Percentiles rank a stretch among this genome's conserved stretches.
Evolutionary conservation across 202 grass and related monocot genomes (phyloP).

Genomic region (Setaria italica): DNA sequence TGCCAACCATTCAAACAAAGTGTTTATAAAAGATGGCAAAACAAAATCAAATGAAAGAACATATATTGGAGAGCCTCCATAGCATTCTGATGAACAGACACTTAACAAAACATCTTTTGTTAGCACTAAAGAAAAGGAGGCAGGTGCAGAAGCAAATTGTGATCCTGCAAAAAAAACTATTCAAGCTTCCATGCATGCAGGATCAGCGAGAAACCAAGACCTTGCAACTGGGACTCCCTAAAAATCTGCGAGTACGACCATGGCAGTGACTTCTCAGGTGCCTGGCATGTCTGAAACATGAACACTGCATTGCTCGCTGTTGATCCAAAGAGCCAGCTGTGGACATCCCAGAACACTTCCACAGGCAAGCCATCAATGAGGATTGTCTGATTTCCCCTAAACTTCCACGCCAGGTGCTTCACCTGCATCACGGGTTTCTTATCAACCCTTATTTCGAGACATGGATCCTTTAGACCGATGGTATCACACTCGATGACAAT

Average conservation of each 20-base stretch:
- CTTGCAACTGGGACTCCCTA: conserved; percentile 60
- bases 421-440: conserved; percentile 75
- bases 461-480: conserved; percentile 58
- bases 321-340: conserved; percentile 71
- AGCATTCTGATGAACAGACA: conserved; percentile 51
- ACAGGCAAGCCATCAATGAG: conserved; percentile 70
- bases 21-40: conserved; percentile 54
- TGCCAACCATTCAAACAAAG: conserved; percentile 53
- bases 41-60: conserved; percentile 42
- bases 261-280: conserved; percentile 65
- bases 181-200: conserved; percentile 76
- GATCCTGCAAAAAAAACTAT: conserved; percentile 54
- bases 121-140: conserved; percentile 57
- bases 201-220: conserved; percentile 66
- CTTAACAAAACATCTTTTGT: conserved; percentile 55
- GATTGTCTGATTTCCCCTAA: conserved; percentile 76
- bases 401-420: conserved; percentile 70
- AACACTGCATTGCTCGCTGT: conserved; percentile 60
- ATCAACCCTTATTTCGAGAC: conserved; percentile 71
- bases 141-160: conserved; percentile 52
- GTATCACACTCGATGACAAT: conserved; percentile 64
- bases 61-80: conserved; percentile 56
- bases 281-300: conserved; percentile 75
- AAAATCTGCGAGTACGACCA: conserved; percentile 68
- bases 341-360: conserved; percentile 77